Base-by-base conservation (phyloP, 345 rosid species). In the Fremontodendron californicum region DNA sequence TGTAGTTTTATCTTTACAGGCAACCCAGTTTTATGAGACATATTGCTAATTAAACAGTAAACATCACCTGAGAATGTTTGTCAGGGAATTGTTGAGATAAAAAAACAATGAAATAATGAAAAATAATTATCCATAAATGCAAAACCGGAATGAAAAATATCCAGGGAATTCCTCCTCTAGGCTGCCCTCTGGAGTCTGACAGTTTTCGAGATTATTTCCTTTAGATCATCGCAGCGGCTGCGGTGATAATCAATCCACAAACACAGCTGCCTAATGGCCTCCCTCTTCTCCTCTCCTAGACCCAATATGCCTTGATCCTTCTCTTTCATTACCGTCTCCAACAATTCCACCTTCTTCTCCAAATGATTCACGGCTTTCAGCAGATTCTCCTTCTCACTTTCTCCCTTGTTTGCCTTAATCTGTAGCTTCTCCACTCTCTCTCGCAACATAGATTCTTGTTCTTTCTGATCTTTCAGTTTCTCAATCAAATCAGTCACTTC, bases 181-280 rank as follows among this genome's bases (percentile, higher is more conserved):
- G 80, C 57, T 69, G 81, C 73, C 68, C 88, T 85, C 70, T 60
- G 87, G 37, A 79, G 65, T 76, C 85, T 80, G 2, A 62, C 29
- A 42, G 58, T 79, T 80, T 75, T 86, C 2, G 84, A 79, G 31
- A 90, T 77, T 5, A 82, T 78, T 57, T 87, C 86, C 84, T 84
- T 86, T 51, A 93, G 91, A 82, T 86, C 52, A 70, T 93, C 83
- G 11, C 85, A 86, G 25, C 91, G 89, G 63, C 78, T 78, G 18
- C 89, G 85, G 83, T 96, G 98, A 82, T 96, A 92, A 40, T 96
- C 99, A 54, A 87, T 84, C 89, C 88, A 83, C 68, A 92, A 5
- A 74, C 99, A 96, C 0, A 93, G 97, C 82, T 96, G 99, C 85
- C 99, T 85, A 61, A 94, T 96, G 35, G 97, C 97, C 76, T 96